A percentile compares a stretch with the other conserved stretches of the same genome.
Evolutionary conservation across 805 yeast genomes (phyloP).

Genomic region (Metschnikowia aberdeeniae): DNA sequence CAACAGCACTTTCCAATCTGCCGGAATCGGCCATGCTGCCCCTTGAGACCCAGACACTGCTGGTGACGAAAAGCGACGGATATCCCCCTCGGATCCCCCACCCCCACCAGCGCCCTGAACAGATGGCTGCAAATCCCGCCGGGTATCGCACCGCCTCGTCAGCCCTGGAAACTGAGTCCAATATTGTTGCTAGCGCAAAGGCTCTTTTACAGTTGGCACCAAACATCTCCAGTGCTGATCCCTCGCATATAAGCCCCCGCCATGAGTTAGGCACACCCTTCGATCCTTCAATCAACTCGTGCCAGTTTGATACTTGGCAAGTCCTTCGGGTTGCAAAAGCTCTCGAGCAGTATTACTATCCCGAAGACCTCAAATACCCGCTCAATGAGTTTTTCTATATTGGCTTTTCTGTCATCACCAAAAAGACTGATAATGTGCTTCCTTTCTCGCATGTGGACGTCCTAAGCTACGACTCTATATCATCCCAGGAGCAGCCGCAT

Average conservation of each 20-base stretch:
- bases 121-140: not conserved
- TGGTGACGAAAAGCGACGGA: not conserved
- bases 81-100: not conserved
- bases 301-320: slow-evolving; percentile 46
- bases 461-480: slow-evolving; percentile 19
- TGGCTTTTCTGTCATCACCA: slow-evolving; percentile 25
- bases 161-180: not conserved
- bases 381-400: slow-evolving; percentile 29
- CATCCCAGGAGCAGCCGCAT: slow-evolving; percentile 17
- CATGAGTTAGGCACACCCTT: slow-evolving; percentile 57
- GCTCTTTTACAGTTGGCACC: slow-evolving; percentile 13
- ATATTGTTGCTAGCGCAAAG: slow-evolving; percentile 10
- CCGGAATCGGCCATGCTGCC: not conserved
- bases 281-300: slow-evolving; percentile 71
- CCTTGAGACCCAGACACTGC: not conserved
- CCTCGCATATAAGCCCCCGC: not conserved
- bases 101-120: not conserved
- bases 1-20: not conserved
- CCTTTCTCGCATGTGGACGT: slow-evolving; percentile 21
- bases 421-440: slow-evolving; percentile 18
- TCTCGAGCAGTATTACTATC: slow-evolving; percentile 17
- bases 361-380: slow-evolving; percentile 8
- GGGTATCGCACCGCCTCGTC: not conserved
- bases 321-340: slow-evolving; percentile 27
- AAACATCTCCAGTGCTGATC: not conserved